Percentiles rank a stretch among this genome's conserved stretches.
Evolutionary conservation across 306 rosid genomes (phyloP).

Genomic region (Glycine soja): DNA sequence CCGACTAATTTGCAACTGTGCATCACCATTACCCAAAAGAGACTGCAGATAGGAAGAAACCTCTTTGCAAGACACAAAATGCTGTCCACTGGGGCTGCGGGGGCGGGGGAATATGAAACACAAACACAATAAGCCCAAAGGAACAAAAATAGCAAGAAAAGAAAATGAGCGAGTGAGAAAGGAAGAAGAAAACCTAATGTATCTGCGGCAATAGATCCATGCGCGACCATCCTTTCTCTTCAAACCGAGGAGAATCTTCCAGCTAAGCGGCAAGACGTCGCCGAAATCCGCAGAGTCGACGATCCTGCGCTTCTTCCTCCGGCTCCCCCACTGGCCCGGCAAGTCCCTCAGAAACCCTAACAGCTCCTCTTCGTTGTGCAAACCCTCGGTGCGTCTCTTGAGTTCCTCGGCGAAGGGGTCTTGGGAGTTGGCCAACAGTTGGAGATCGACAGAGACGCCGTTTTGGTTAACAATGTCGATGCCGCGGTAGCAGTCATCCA

Average conservation of each 20-base stretch:
- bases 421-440: slow-evolving; percentile 49
- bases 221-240: slow-evolving; percentile 86
- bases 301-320: slow-evolving; percentile 83
- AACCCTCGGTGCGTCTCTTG: slow-evolving; percentile 65
- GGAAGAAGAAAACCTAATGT: slow-evolving; percentile 61
- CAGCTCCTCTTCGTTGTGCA: slow-evolving; percentile 68
- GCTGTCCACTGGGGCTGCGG: slow-evolving; percentile 84
- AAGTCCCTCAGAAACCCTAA: slow-evolving; percentile 82
- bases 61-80: slow-evolving; percentile 80
- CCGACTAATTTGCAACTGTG: slow-evolving; percentile 43
- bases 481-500: slow-evolving; percentile 55
- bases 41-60: slow-evolving; percentile 73
- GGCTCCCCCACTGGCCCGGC: slow-evolving; percentile 85
- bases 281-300: slow-evolving; percentile 77
- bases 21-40: slow-evolving; percentile 45
- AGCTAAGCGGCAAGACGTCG: slow-evolving; percentile 67
- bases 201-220: slow-evolving; percentile 87
- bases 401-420: slow-evolving; percentile 74
- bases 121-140: not conserved
- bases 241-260: slow-evolving; percentile 85
- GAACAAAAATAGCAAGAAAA: not conserved
- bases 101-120: slow-evolving; percentile 37
- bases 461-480: slow-evolving; percentile 57
- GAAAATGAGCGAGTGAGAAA: not conserved
- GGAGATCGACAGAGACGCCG: slow-evolving; percentile 58